Conservation (phyloP, 192 early-diverging fungal genomes). For the Diversispora epigaea region DNA sequence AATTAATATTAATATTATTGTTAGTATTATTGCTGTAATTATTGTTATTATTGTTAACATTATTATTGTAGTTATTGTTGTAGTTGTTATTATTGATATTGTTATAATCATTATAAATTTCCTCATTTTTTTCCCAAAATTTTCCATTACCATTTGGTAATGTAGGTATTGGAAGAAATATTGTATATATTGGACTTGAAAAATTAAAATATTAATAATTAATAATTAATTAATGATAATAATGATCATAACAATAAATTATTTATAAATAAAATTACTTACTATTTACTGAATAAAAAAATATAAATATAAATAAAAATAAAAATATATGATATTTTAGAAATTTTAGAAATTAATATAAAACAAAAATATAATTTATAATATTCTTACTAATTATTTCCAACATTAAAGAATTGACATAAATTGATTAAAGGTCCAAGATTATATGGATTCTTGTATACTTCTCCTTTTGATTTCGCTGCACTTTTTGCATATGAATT, state of each 20-base stretch:
- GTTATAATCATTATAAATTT: too few species aligned
- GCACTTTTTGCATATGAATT: slow-evolving; percentile 53
- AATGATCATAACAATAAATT: background rate
- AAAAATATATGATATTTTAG: background rate
- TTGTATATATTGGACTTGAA: slow-evolving; percentile 51
- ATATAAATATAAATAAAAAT: background rate
- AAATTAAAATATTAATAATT: background rate
- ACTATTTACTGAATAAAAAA: slow-evolving; percentile 12
- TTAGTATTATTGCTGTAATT: too few species aligned
- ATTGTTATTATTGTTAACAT: too few species aligned
- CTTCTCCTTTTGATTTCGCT: slow-evolving; percentile 52
- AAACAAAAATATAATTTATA: background rate
- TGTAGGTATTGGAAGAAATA: slow-evolving; percentile 51
- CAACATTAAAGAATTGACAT: slow-evolving; percentile 53
- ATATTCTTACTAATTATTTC: slow-evolving; percentile 47
- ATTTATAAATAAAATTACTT: background rate
- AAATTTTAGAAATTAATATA: slow-evolving; percentile 1
- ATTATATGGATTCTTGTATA: slow-evolving; percentile 48
- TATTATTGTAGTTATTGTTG: too few species aligned
- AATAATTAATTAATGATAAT: background rate
- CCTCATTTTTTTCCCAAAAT: slow-evolving; percentile 41
- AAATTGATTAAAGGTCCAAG: slow-evolving; percentile 49
- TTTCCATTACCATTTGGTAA: slow-evolving; percentile 52
- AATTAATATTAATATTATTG: too few species aligned
- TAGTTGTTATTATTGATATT: too few species aligned